Conservation (phyloP, 257 asterid species). For the Penstemon eatonii region DNA sequence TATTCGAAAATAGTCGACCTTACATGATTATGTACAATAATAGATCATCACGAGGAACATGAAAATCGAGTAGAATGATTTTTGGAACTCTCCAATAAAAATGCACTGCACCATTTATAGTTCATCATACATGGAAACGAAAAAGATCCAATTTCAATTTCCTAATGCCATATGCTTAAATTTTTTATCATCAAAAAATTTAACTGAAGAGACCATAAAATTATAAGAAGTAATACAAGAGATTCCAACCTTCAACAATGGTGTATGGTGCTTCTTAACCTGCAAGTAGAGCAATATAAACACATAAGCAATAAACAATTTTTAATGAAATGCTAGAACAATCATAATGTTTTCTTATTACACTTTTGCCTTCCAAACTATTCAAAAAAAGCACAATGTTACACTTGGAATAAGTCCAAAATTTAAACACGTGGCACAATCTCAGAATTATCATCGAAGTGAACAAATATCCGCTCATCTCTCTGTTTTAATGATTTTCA, state of each 20-base stretch:
- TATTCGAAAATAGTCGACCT: too few relatives aligned
- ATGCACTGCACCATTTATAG: too few relatives aligned
- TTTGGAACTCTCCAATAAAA: too few relatives aligned
- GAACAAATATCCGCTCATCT: too few relatives aligned
- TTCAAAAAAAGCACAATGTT: neutral
- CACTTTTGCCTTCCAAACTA: neutral
- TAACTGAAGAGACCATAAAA: neutral
- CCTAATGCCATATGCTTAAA: neutral
- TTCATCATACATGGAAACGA: too few relatives aligned
- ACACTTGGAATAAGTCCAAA: too few relatives aligned
- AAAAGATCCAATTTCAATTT: neutral
- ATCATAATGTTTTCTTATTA: too few relatives aligned
- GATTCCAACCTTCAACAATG: slow-evolving; percentile 71
- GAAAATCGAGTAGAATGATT: too few relatives aligned
- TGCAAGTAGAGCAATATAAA: slow-evolving; percentile 40
- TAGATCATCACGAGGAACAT: too few relatives aligned
- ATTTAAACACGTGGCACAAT: neutral
- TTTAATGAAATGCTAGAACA: too few relatives aligned
- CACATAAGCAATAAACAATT: neutral
- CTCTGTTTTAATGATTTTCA: neutral
- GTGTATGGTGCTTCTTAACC: slow-evolving; percentile 83
- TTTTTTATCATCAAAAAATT: too few relatives aligned
- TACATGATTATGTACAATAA: too few relatives aligned
- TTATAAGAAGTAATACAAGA: slow-evolving; percentile 16
- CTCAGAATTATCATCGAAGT: neutral